A percentile compares a stretch with the other conserved stretches of the same genome.
These are phyloP conservation scores for Hymenoscyphus fructigenus DNA, from an alignment of 2,329 filamentous ascomycete genomes.

Conservation along the genomic window DNA sequence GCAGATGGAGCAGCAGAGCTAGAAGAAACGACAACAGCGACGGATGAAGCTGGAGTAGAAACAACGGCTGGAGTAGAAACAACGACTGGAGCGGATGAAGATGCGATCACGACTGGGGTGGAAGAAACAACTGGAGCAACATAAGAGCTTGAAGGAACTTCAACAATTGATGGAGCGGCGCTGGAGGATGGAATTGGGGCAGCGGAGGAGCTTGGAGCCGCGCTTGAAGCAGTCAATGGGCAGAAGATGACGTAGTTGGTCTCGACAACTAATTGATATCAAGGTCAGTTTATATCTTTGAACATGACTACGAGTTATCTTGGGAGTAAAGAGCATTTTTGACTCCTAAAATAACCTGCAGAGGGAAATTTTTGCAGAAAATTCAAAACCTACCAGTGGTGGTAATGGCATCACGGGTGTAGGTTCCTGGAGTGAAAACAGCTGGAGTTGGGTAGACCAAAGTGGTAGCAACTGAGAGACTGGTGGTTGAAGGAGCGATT, in stretches of 20 bases:
- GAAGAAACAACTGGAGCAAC: constrained; percentile 43
- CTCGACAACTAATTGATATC: constrained; percentile 55
- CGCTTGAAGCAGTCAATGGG: constrained; percentile 53
- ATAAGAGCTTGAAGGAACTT: background rate
- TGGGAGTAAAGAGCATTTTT: no score
- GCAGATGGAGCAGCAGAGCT: constrained; percentile 10
- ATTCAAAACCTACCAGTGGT: constrained; percentile 47
- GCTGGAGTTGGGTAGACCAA: constrained; percentile 66
- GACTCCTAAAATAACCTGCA: no score
- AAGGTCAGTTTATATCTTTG: no score
- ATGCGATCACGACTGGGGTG: constrained; percentile 36
- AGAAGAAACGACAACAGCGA: constrained; percentile 17
- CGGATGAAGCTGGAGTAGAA: constrained; percentile 16
- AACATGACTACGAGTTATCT: no score
- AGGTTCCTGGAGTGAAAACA: constrained; percentile 67
- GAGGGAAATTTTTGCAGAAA: no score
- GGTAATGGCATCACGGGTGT: constrained; percentile 65
- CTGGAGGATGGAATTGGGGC: constrained; percentile 33
- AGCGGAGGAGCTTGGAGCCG: constrained; percentile 4
- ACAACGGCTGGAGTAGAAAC: constrained; percentile 31
- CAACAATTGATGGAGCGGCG: constrained; percentile 42
- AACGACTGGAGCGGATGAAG: constrained; percentile 32
- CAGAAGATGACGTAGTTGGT: constrained; percentile 69
- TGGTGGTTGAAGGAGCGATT: constrained; percentile 66
- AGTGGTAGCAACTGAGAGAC: constrained; percentile 52